Conservation (phyloP, 768 basidiomycete species). For the Collybia sp. region DNA sequence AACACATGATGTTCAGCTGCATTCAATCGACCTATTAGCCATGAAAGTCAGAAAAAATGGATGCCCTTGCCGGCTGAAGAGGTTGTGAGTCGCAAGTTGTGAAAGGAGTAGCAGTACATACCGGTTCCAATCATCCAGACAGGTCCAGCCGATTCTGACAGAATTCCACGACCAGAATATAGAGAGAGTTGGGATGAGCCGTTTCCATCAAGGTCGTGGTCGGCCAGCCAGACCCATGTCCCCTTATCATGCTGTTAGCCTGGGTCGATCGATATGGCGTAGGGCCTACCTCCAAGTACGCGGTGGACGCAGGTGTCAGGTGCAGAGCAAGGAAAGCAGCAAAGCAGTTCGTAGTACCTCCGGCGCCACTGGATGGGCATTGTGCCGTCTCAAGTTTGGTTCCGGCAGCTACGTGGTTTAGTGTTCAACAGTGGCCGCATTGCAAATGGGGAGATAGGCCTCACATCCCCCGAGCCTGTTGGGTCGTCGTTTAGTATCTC, state of each 20-base stretch:
- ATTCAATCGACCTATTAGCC: no score
- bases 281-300: slow-evolving; percentile 56
- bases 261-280: background rate
- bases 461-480: slow-evolving; percentile 35
- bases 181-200: slow-evolving; percentile 45
- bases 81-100: no score
- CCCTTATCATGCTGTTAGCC: slow-evolving; percentile 34
- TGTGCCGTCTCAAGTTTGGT: slow-evolving; percentile 42
- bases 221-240: slow-evolving; percentile 79
- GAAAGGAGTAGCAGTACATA: slow-evolving; percentile 14
- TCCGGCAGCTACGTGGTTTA: slow-evolving; percentile 37
- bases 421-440: background rate
- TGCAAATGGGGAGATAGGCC: background rate
- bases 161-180: slow-evolving; percentile 70
- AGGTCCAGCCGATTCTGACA: slow-evolving; percentile 71
- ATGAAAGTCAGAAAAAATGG: no score
- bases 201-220: slow-evolving; percentile 68
- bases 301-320: slow-evolving; percentile 47
- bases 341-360: slow-evolving; percentile 43
- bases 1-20: slow-evolving; percentile 66
- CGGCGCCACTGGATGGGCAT: slow-evolving; percentile 41
- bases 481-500: no score
- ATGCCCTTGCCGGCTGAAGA: no score
- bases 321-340: slow-evolving; percentile 69
- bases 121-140: slow-evolving; percentile 82